A percentile compares a stretch with the other conserved stretches of the same genome.
These are phyloP conservation scores for Xylaria sp. DNA, from an alignment of 2,329 filamentous ascomycete genomes.

Conservation along the genomic window DNA sequence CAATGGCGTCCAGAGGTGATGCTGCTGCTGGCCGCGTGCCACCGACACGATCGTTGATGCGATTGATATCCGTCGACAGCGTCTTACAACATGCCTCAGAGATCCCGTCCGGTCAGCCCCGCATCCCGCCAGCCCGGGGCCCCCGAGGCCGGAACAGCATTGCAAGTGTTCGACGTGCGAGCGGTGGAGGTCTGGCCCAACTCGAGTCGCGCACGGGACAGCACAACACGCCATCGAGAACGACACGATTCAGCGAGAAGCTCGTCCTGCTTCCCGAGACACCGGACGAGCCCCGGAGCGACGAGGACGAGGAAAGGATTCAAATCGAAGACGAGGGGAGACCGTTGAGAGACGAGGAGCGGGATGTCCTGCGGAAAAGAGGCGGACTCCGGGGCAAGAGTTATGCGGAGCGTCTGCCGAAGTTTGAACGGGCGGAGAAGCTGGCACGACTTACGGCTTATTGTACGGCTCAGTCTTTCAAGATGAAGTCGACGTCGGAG, in stretches of 20 bases:
- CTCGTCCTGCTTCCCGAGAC: conserved; percentile 91
- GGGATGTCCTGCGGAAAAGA: conserved; percentile 57
- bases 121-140: conserved; percentile 56
- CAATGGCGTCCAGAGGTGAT: conserved; percentile 15
- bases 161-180: conserved; percentile 41
- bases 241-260: conserved; percentile 93
- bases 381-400: conserved; percentile 70
- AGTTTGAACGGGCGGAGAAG: conserved; percentile 79
- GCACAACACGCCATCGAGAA: conserved; percentile 70
- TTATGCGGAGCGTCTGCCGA: conserved; percentile 88
- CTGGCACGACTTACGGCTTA: conserved; percentile 89
- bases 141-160: conserved; percentile 42
- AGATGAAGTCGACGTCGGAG: conserved; percentile 78
- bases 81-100: conserved; percentile 91
- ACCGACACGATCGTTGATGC: conserved; percentile 45
- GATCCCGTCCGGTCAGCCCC: conserved; percentile 88
- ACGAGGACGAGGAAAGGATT: conserved; percentile 47
- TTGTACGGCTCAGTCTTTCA: conserved; percentile 91
- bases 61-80: conserved; percentile 86
- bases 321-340: conserved; percentile 49
- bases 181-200: conserved; percentile 41
- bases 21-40: conserved; percentile 11
- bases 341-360: conserved; percentile 62
- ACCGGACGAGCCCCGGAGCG: conserved; percentile 51
- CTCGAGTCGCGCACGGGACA: conserved; percentile 43